Evolutionary conservation across 139 green algal genomes (phyloP).

Genomic region (Chlorella sp.): DNA sequence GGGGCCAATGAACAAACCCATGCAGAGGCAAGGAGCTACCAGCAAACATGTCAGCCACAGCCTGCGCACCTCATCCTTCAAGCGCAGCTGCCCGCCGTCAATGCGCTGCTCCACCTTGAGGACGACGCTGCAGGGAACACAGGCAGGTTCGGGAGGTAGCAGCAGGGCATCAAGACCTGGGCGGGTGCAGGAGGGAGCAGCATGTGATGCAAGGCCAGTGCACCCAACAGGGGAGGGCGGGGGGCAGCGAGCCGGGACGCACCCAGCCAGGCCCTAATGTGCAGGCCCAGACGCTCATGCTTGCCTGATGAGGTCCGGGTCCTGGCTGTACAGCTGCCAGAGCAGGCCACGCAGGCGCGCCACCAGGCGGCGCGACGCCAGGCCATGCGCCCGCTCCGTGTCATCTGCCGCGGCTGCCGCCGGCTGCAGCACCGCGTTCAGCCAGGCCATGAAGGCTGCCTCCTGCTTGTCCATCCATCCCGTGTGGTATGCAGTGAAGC

Average conservation of each 20-base stretch:
- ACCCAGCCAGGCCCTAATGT: background rate
- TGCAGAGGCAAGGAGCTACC: background rate
- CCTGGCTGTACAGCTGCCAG: constrained; percentile 49
- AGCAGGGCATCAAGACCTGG: background rate
- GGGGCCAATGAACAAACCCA: background rate
- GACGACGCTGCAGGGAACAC: constrained; percentile 46
- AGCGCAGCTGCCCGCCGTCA: constrained; percentile 55
- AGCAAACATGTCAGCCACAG: background rate
- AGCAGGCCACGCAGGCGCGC: constrained; percentile 42
- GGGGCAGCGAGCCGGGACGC: background rate
- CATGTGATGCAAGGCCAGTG: background rate
- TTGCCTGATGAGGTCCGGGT: constrained; percentile 46
- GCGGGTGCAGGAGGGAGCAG: background rate
- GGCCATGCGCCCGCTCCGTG: background rate
- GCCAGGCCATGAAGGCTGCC: constrained; percentile 67
- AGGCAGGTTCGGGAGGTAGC: background rate
- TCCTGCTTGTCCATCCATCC: constrained; percentile 77
- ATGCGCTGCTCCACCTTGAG: constrained; percentile 67
- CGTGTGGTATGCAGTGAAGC: constrained; percentile 29
- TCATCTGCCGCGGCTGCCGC: background rate
- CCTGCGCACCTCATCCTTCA: constrained; percentile 58
- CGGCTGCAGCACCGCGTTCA: constrained; percentile 67
- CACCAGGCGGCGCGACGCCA: constrained; percentile 29
- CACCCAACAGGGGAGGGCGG: background rate
- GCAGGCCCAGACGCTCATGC: background rate